Base-by-base conservation (phyloP, 352 stramenopile species). In the Phytophthora cactorum region DNA sequence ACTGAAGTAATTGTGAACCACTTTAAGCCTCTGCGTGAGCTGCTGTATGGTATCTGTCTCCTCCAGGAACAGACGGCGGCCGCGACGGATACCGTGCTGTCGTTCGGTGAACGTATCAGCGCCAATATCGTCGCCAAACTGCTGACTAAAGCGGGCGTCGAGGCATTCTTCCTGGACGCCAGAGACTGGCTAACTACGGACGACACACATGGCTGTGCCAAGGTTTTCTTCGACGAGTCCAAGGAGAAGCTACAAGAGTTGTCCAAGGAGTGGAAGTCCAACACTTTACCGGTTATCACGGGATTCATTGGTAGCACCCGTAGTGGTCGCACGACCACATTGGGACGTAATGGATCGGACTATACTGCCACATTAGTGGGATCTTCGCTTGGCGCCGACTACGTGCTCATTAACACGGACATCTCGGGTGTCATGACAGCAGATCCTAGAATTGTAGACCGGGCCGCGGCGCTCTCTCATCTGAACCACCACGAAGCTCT, bases 381-480 rank as follows among this genome's bases (percentile, higher is more conserved):
- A 7, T 76, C 85, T n/a, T 77, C 70, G 1, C 65, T 95, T 3
- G 63, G 77, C 8, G 84, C 83, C 7, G 84, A 93, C 72, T 92
- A 93, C 59, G 88, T 95, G 41, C 71, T 95, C 10, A 94, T 95
- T 74, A 92, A 95, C 63, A 95, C 86, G 4, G 86, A 95, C 47
- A 93, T 94, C 32, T 82, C 82, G 2, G 88, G 88, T 1, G 88
- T 95, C 25, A 95, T 95, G 88, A 93, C 84, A 0, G 87, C 87
- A 0, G 86, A 95, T 54, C 88, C 86, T 39, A 72, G 79, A 14
- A 89, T 95, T 50, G 88, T 95, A 11, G 79, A 91, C n/a, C 82
- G 81, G 10, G 88, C 86, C 0, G 77, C 84, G 9, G 78, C 85
- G 25, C 68, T 95, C 1, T 90, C 83, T 15, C 82, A 95, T 52